A percentile compares a stretch with the other conserved stretches of the same genome.
Conservation (phyloP, 2,329 filamentous ascomycete genomes). For the Bipolaris sorokiniana region DNA sequence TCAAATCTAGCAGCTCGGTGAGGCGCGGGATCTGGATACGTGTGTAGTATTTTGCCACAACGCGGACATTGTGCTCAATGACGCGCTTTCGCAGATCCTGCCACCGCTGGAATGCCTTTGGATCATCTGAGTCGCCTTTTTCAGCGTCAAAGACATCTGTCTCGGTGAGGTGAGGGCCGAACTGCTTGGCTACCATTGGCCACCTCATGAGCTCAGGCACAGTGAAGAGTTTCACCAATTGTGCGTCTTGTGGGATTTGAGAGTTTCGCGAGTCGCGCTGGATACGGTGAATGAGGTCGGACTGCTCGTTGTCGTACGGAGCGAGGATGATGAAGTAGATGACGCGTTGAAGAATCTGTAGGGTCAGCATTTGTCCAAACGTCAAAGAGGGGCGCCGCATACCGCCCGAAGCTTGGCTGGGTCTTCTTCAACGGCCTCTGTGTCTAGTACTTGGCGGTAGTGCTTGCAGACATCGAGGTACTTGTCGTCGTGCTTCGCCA, state of each 20-base stretch:
- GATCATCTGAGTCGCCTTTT: slow-evolving; percentile 69
- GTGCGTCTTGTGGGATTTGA: slow-evolving; percentile 77
- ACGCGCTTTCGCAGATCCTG: slow-evolving; percentile 95
- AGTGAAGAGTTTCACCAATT: slow-evolving; percentile 92
- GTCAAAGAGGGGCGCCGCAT: slow-evolving; percentile 48
- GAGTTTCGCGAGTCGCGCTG: slow-evolving; percentile 82
- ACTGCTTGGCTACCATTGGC: slow-evolving; percentile 89
- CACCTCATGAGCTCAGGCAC: slow-evolving; percentile 97
- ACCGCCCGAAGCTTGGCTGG: slow-evolving; percentile 83
- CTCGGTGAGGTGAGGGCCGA: slow-evolving; percentile 82
- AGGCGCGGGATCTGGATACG: slow-evolving; percentile 91
- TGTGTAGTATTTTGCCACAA: slow-evolving; percentile 98
- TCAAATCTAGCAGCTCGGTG: slow-evolving; percentile 87
- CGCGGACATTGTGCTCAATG: slow-evolving; percentile 98
- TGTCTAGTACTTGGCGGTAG: slow-evolving; percentile 95
- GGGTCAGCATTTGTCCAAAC: neutral
- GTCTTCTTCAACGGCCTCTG: slow-evolving; percentile 91
- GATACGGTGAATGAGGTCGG: slow-evolving; percentile 93
- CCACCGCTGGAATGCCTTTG: slow-evolving; percentile 86
- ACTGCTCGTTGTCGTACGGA: slow-evolving; percentile 98
- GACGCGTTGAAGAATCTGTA: slow-evolving; percentile 85
- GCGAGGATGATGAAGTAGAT: slow-evolving; percentile 98
- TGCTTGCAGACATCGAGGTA: slow-evolving; percentile 98
- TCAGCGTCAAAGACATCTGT: slow-evolving; percentile 87
- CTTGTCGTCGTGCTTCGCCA: slow-evolving; percentile 96